These are phyloP conservation scores for Russula earlei DNA, from an alignment of 768 basidiomycete genomes.

Conservation along the genomic window DNA sequence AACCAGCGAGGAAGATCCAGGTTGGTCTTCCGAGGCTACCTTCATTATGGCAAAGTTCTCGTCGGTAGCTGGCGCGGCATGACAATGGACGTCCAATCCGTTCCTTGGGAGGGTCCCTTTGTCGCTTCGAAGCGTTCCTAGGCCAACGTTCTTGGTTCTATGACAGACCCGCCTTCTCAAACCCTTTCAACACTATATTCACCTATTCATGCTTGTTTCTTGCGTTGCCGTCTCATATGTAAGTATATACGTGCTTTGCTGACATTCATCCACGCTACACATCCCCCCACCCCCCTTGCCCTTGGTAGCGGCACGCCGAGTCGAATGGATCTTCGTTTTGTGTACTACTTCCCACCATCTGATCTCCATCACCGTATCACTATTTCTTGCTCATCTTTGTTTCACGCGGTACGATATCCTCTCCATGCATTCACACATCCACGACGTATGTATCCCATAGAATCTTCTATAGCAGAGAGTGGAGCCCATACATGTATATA, in stretches of 20 bases:
- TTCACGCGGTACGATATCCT: slow-evolving; percentile 6
- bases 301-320: neutral
- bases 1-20: slow-evolving; percentile 13
- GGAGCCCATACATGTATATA: slow-evolving; percentile 15
- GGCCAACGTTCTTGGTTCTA: neutral
- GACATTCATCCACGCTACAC: slow-evolving; percentile 1
- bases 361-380: too few species aligned
- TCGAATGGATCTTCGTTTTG: slow-evolving; percentile 8
- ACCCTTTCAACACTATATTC: neutral
- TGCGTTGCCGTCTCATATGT: slow-evolving; percentile 1
- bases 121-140: slow-evolving; percentile 39
- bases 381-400: slow-evolving; percentile 10
- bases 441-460: slow-evolving; percentile 13
- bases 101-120: slow-evolving; percentile 58
- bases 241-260: slow-evolving; percentile 5
- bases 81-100: slow-evolving; percentile 34
- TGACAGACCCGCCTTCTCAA: neutral
- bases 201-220: slow-evolving; percentile 3
- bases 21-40: slow-evolving; percentile 59
- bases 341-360: neutral
- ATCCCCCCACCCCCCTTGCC: neutral
- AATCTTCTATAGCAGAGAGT: neutral
- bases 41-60: slow-evolving; percentile 54
- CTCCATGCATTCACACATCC: neutral
- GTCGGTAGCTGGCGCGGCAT: slow-evolving; percentile 63